Percentiles rank a stretch among this genome's conserved stretches.
These are phyloP conservation scores for Fonsecaea nubica DNA, from an alignment of 2,329 filamentous ascomycete species.

Conservation along the genomic window DNA sequence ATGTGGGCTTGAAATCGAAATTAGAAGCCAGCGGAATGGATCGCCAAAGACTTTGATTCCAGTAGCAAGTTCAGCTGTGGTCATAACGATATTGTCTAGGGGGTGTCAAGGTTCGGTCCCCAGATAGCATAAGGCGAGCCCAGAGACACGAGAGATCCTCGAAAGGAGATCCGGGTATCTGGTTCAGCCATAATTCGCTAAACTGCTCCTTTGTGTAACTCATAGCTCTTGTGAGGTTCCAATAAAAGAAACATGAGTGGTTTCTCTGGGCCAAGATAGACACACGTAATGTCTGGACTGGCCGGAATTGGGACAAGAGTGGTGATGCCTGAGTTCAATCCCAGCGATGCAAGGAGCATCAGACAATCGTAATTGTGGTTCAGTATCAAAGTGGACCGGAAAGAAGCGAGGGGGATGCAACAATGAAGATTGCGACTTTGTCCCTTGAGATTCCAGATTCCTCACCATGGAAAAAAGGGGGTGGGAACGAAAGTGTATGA, in stretches of 20 bases:
- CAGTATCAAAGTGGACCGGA: conserved; percentile 11
- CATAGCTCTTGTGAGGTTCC: conserved; percentile 3
- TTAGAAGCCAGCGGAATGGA: conserved; percentile 16
- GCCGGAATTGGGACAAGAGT: not conserved
- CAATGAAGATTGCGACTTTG: conserved; percentile 5
- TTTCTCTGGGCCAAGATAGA: not conserved
- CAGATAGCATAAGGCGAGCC: not conserved
- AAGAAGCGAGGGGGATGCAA: conserved; percentile 16
- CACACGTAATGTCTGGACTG: not conserved
- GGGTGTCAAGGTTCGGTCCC: not conserved
- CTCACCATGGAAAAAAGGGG: not conserved
- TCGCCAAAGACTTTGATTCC: not conserved
- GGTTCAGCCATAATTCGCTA: conserved; percentile 2
- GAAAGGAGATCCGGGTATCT: conserved; percentile 4
- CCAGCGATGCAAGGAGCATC: conserved; percentile 16
- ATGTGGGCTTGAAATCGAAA: not conserved
- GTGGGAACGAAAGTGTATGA: too few relatives aligned
- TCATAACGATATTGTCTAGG: conserved; percentile 20
- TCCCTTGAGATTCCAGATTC: conserved; percentile 1
- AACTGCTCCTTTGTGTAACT: not conserved
- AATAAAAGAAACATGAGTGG: conserved; percentile 13
- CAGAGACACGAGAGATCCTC: not conserved
- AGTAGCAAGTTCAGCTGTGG: not conserved
- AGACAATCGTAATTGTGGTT: conserved; percentile 14
- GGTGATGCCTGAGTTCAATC: not conserved